These are phyloP conservation scores for Clitoria ternatea DNA, from an alignment of 306 rosid species.

Conservation along the genomic window DNA sequence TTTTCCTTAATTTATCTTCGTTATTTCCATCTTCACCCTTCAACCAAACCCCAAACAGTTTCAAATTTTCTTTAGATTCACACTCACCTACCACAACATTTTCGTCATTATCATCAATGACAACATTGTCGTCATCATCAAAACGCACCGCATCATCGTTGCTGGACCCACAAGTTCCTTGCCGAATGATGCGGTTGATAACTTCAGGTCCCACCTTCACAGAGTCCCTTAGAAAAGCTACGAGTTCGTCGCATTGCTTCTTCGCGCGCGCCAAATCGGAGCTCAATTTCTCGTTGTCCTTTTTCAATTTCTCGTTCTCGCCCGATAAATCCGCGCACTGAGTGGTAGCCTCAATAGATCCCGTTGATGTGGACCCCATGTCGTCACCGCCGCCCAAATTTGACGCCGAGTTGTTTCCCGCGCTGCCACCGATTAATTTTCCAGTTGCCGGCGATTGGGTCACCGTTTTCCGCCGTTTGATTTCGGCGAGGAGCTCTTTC, in stretches of 20 bases:
- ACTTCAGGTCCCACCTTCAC: constrained; percentile 60
- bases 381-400: constrained; percentile 73
- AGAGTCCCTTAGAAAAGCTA: constrained; percentile 41
- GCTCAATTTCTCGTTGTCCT: constrained; percentile 59
- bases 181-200: constrained; percentile 47
- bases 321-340: constrained; percentile 40
- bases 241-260: constrained; percentile 63
- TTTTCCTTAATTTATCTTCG: constrained; percentile 17
- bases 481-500: constrained; percentile 49
- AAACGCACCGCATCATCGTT: constrained; percentile 23
- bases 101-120: background rate
- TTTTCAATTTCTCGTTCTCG: constrained; percentile 67
- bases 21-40: constrained; percentile 25
- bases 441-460: background rate
- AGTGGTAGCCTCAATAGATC: constrained; percentile 37
- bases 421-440: constrained; percentile 35
- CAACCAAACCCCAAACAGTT: constrained; percentile 90
- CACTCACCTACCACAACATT: constrained; percentile 32
- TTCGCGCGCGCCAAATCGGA: constrained; percentile 53
- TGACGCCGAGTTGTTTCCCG: constrained; percentile 26
- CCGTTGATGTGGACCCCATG: constrained; percentile 70
- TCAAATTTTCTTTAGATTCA: constrained; percentile 32
- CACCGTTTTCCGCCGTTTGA: constrained; percentile 66
- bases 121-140: constrained; percentile 10
- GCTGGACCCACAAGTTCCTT: constrained; percentile 49